Evolutionary conservation across 345 rosid species (phyloP), one percentile per base, ranked within the genome.

Genomic region (Eucalyptus cladocalyx): DNA sequence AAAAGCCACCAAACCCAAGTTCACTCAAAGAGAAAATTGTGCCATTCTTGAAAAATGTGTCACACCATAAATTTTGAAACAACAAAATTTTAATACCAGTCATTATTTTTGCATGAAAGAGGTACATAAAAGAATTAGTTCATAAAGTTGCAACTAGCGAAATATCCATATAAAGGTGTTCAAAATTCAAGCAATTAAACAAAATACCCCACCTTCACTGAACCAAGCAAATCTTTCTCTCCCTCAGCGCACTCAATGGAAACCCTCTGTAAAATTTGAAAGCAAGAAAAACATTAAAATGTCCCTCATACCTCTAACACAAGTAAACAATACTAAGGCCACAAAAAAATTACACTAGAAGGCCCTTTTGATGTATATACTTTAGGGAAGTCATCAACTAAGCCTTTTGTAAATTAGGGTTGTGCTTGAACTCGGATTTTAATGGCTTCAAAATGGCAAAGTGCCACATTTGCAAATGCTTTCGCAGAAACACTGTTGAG

Each of bases 161-260:
- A 10, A 18, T 19, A 65, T 26, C 18, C 5, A 11, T 5, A 30
- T 18, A 58, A 34, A 37, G 2, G 76, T 58, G 1, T 34, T 17
- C n/a, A 54, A 62, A 24, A 40, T 54, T 7, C 21, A 42, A 62
- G 40, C 6, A 60, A 67, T 86, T 14, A 28, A 91, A 48, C 56
- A 92, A 53, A 86, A 92, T 45, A 83, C 42, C 88, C 90, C 91
- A 98, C 99, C 98, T 98, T 98, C 81, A 98, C 97, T 30, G 96
- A 94, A 91, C 98, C 98, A 87, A 98, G 99, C 98, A 98, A 94
- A 92, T 96, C 99, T 92, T 93, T 98, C 26, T 53, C 23, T 86
- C 95, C 94, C 88, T 98, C 97, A 88, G 92, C 91, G 45, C 87
- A 90, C 90, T 97, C 97, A 83, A 89, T 89, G 90, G 94, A 89